Evolutionary conservation across 106 monocot species (phyloP).

Genomic region (Alisma plantagoaquatica): DNA sequence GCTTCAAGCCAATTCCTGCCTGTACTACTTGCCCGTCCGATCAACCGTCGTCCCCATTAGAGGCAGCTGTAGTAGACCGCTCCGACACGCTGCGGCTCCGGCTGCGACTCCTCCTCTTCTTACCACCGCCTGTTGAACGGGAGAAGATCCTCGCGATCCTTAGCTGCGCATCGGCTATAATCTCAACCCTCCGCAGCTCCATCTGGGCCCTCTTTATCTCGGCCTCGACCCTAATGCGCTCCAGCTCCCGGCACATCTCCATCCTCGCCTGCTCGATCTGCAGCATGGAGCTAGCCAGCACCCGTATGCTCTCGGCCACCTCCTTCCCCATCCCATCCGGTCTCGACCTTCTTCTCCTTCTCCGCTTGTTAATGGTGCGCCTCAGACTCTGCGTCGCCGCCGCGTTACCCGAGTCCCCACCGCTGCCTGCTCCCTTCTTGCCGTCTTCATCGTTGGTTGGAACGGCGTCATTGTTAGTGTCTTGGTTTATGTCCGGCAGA

Average conservation of each 20-base stretch:
- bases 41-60: no score
- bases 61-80: no score
- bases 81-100: no score
- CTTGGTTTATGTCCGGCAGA: constrained; percentile 8
- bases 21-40: no score
- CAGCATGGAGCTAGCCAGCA: constrained; percentile 48
- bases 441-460: constrained; percentile 11
- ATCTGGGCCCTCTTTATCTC: constrained; percentile 63
- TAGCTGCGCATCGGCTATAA: constrained; percentile 61
- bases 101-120: no score
- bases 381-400: constrained; percentile 16
- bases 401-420: constrained; percentile 11
- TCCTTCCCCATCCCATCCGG: constrained; percentile 16
- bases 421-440: constrained; percentile 16
- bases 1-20: no score
- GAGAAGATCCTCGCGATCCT: constrained; percentile 56
- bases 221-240: constrained; percentile 46
- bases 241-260: constrained; percentile 52
- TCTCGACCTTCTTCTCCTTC: constrained; percentile 25
- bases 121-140: no score
- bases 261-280: constrained; percentile 57
- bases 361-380: no score
- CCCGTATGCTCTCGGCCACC: constrained; percentile 47
- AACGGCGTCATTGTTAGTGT: not conserved
- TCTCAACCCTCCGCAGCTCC: constrained; percentile 69